Conservation (phyloP, 345 rosid species). For the Sonneratia caseolaris region DNA sequence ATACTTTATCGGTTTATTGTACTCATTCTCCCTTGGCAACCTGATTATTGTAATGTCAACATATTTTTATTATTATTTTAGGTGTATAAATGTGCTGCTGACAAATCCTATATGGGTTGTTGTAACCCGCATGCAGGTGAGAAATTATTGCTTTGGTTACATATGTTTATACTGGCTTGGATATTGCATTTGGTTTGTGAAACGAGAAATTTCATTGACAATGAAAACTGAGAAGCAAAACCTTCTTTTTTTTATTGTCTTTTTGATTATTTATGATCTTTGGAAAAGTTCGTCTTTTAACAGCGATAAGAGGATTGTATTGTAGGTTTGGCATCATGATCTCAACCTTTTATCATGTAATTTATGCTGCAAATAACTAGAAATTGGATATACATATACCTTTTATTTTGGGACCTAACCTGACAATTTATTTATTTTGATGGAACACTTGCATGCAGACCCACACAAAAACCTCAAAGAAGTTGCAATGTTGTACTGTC, state of each 20-base stretch:
- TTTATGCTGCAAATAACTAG: background rate
- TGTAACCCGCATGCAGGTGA: slow-evolving; percentile 96
- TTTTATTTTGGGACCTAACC: background rate
- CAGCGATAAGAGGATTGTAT: background rate
- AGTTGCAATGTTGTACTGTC: slow-evolving; percentile 17
- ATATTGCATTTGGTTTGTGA: background rate
- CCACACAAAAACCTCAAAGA: slow-evolving; percentile 48
- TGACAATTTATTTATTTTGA: slow-evolving; percentile 7
- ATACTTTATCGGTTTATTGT: background rate
- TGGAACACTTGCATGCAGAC: slow-evolving; percentile 51
- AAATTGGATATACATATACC: background rate
- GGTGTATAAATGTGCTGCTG: slow-evolving; percentile 82
- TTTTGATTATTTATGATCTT: background rate
- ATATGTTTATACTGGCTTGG: background rate
- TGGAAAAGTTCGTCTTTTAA: background rate
- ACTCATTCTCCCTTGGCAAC: background rate
- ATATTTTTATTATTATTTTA: slow-evolving; percentile 14
- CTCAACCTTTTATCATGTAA: too few relatives aligned
- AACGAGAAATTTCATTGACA: background rate
- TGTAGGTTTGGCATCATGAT: background rate
- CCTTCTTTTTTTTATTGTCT: background rate
- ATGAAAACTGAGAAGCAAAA: background rate
- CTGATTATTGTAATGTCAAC: background rate
- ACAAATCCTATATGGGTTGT: slow-evolving; percentile 98
- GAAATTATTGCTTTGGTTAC: background rate